Base-by-base conservation (phyloP, 371 early-diverging fungal genomes). In the Mucor sp. region DNA sequence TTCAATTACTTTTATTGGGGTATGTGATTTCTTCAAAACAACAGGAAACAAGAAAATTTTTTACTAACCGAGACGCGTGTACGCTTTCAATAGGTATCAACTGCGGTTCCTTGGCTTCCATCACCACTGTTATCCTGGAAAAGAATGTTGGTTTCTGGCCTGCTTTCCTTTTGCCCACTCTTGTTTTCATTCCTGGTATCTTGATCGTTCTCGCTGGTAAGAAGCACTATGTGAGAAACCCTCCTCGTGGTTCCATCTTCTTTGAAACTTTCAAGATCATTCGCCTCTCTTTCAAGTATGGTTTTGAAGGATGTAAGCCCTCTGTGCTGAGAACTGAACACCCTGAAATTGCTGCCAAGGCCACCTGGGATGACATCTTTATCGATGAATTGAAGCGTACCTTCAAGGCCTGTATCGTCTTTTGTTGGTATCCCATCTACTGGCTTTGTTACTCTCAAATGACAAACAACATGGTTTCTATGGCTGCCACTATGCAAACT, bases 361-460 rank as follows among this genome's bases (percentile, higher is more conserved):
- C 69, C 19, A 80, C 79, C 23, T 93, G 93, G 93, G 87, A 89
- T 59, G 88, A 91, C 74, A 74, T 81, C 60, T 93, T 91, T 70
- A 87, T 93, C 9, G 82, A 88, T 27, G 92, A 91, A 76, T 77
- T 93, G 66, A 80, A 81, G 67, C 79, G 81, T 53, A 80, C 90
- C 5, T 76, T 91, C 53, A 78, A 79, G 35, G 90, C 93, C 35
- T 91, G 90, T 81, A 81, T 84, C 65, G 89, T 92, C 14, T 92
- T 94, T 72, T 69, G 83, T 59, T 88, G 88, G 81, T 92, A 79
- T 68, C 91, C 92, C 19, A 71, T 94, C 62, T 94, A 89, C 83
- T 94, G 94, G 94, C 85, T 90, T 28, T 84, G 89, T 69, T 92
- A 92, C 76, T 74, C 76, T 53, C 91, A 94, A 79, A 91, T 93